Percentiles rank a stretch among this genome's conserved stretches.
phyloP scores from a whole-genome alignment of 2,329 filamentous ascomycete genomes.

The Colletotrichum gigasporum region DNA sequence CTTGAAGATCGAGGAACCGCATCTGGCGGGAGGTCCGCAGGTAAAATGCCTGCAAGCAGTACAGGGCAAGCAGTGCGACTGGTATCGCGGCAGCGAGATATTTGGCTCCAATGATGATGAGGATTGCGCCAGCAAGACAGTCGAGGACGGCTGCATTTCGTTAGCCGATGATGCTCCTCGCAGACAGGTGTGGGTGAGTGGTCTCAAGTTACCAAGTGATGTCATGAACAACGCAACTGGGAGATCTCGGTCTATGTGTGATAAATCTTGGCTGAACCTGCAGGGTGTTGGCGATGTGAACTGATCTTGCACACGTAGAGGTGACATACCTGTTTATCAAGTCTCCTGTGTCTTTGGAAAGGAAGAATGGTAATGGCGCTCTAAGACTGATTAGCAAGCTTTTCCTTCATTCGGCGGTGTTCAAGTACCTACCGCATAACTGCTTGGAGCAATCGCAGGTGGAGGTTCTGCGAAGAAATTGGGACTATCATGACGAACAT shows the following conservation, averaged over 20 bases:
- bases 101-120: constrained; percentile 56
- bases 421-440: constrained; percentile 7
- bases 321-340: constrained; percentile 31
- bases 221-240: constrained; percentile 18
- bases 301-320: not conserved
- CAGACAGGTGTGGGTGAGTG: rapidly evolving
- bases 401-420: rapidly evolving
- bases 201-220: not conserved
- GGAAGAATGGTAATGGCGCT: constrained; percentile 33
- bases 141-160: not conserved
- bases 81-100: constrained; percentile 59
- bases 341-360: constrained; percentile 34
- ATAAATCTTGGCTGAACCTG: constrained; percentile 39
- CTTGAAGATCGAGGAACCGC: constrained; percentile 63
- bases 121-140: constrained; percentile 27
- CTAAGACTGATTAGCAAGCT: not conserved
- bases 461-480: constrained; percentile 15
- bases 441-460: not conserved
- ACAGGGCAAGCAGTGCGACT: constrained; percentile 36
- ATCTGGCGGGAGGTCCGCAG: constrained; percentile 66
- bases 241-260: constrained; percentile 37
- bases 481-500: constrained; percentile 21
- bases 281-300: not conserved
- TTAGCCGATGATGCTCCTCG: not conserved
- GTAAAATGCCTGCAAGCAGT: constrained; percentile 39